Evolutionary conservation across 768 basidiomycete species (phyloP).

Genomic region (Kwoniella mangroviensis): DNA sequence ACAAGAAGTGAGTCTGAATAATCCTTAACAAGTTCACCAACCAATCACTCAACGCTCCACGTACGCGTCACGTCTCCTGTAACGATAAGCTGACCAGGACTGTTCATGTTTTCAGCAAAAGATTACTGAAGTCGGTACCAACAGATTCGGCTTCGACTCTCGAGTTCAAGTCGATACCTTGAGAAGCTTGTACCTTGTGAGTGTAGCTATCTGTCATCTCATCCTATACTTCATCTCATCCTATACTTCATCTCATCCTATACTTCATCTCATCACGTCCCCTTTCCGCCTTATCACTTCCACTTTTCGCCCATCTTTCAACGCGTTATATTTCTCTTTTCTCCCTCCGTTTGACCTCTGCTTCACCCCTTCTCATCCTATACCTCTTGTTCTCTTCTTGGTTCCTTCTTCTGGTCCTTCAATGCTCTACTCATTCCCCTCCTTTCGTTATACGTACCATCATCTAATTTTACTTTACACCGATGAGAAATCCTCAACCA

Average conservation of each 20-base stretch:
- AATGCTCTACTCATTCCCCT: background rate
- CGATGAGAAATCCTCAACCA: background rate
- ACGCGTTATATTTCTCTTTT: background rate
- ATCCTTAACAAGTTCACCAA: background rate
- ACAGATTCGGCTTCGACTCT: conserved; percentile 88
- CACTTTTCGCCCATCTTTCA: background rate
- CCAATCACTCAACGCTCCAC: conserved; percentile 1
- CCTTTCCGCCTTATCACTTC: background rate
- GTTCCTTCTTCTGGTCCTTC: conserved; percentile 2
- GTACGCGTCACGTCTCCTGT: background rate
- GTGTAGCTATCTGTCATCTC: conserved; percentile 14
- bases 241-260: background rate
- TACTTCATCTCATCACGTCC: background rate
- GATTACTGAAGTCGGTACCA: conserved; percentile 69
- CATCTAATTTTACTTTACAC: background rate
- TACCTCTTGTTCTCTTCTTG: background rate
- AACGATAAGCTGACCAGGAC: background rate
- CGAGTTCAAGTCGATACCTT: conserved; percentile 78
- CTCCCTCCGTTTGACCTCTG: background rate
- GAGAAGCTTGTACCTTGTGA: conserved; percentile 78
- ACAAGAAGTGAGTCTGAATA: conserved; percentile 7
- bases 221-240: background rate
- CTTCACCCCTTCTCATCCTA: background rate
- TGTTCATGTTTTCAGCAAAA: conserved; percentile 15
- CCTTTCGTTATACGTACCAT: background rate